Base-by-base conservation (phyloP, 371 early-diverging fungal species). In the Haplosporangium sp. region DNA sequence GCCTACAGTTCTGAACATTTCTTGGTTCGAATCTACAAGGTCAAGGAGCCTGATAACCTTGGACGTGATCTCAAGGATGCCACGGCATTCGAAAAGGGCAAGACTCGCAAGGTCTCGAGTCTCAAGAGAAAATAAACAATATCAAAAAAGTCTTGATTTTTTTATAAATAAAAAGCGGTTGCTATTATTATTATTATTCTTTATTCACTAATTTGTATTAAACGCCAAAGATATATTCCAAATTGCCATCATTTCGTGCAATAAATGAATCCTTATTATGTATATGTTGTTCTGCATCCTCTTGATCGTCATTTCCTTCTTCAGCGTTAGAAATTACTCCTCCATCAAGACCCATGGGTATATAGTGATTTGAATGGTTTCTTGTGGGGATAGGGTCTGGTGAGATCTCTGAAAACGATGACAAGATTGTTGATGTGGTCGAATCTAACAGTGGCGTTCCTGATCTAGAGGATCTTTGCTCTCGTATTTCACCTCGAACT, bases 11-110 rank as follows among this genome's bases (percentile, higher is more conserved):
- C 94, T 0, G 93, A 94, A 78, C 94, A 96, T 86, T 95, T 96
- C 94, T 94, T 98, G 83, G 98, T 97, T n/a, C 89, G 99, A 47
- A 95, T 99, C 65, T 99, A 96, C 87, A 92, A 95, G 77, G 97
- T 98, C 78, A 97, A 98, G 84, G 91, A 93, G 42, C 88, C 93
- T 55, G 99, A 99, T 83, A 92, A 91, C 78, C 84, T 98, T 17
- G 99, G 99, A 3, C 86, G 97, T 69, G 81, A 90, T 17, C 85
- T 96, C 67, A 85, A 88, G 62, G 90, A 92, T 9, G 96, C 96
- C 13, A 85, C 90, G 6, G 85, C 83, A 2, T 91, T 92, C 67
- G 89, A 89, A 58, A 65, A 77, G 58, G 92, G 92, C 42, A 88
- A 86, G 42, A 45, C 55, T 37, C 74, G 74, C 56, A 79, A 74